Conservation (phyloP, 306 rosid genomes). For the Prosopis cineraria region DNA sequence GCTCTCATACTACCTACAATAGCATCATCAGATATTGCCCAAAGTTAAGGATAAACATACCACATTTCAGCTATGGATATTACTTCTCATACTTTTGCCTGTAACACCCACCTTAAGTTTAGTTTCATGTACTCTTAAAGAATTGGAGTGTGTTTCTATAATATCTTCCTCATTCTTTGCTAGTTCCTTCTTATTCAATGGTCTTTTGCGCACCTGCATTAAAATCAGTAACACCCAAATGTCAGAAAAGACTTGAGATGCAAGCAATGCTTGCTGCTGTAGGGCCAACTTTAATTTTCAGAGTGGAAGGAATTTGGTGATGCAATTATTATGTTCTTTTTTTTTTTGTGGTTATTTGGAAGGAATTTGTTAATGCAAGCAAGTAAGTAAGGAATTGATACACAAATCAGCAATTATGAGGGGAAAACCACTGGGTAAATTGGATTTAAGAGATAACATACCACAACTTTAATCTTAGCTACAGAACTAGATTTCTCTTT, state of each 20-base stretch:
- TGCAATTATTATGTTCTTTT: too few species aligned
- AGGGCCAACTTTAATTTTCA: background rate
- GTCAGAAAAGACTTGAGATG: constrained; percentile 9
- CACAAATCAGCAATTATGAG: background rate
- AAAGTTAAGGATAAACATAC: background rate
- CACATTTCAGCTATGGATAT: background rate
- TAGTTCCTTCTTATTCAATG: constrained; percentile 83
- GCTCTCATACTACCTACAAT: background rate
- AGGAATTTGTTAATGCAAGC: background rate
- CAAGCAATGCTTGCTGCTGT: background rate
- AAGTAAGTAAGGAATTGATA: background rate
- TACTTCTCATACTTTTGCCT: background rate
- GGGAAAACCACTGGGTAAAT: background rate
- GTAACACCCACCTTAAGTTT: constrained; percentile 71
- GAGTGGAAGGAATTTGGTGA: background rate
- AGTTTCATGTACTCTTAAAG: constrained; percentile 82
- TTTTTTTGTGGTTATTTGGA: too few species aligned
- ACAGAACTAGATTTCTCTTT: constrained; percentile 77
- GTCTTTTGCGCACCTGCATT: constrained; percentile 91
- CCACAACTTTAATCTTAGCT: constrained; percentile 96
- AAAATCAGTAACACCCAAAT: constrained; percentile 12
- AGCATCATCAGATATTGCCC: background rate
- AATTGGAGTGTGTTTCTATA: constrained; percentile 63
- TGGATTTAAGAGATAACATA: constrained; percentile 41
- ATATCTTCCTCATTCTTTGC: constrained; percentile 88